Evolutionary conservation across 2,329 filamentous ascomycete species (phyloP).

Genomic region (Cercospora sp.): DNA sequence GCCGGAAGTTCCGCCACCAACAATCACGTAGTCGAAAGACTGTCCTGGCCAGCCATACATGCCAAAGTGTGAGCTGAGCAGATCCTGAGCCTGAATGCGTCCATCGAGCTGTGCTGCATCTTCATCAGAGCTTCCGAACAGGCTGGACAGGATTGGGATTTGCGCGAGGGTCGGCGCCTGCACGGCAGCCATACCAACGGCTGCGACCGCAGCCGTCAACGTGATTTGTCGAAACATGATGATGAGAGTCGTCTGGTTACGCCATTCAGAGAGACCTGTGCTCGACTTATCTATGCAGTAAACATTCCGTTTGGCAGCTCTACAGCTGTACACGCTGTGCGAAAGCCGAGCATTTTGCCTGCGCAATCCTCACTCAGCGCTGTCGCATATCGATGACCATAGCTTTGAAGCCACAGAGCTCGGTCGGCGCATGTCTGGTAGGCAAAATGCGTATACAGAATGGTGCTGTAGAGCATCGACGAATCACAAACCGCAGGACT

Average conservation of each 20-base stretch:
- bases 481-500: neutral
- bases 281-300: neutral
- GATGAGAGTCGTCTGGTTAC: neutral
- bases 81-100: neutral
- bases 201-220: neutral
- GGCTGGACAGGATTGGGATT: neutral
- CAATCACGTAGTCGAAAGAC: constrained; percentile 23
- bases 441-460: neutral
- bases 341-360: neutral
- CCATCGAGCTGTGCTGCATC: neutral
- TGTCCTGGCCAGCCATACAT: neutral
- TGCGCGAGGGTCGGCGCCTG: neutral
- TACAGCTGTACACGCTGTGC: neutral
- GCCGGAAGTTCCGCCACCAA: constrained; percentile 28
- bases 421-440: neutral
- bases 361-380: neutral
- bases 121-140: neutral
- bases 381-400: neutral
- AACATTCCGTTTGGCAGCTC: neutral
- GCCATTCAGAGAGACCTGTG: neutral
- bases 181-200: neutral
- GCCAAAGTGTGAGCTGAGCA: neutral
- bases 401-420: neutral
- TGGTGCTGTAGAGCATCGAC: neutral
- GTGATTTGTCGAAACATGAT: neutral